A percentile compares a stretch with the other conserved stretches of the same genome.
These are phyloP conservation scores for Rhodotorula sp. DNA, from an alignment of 1,284 basidiomycete species.

Conservation along the genomic window DNA sequence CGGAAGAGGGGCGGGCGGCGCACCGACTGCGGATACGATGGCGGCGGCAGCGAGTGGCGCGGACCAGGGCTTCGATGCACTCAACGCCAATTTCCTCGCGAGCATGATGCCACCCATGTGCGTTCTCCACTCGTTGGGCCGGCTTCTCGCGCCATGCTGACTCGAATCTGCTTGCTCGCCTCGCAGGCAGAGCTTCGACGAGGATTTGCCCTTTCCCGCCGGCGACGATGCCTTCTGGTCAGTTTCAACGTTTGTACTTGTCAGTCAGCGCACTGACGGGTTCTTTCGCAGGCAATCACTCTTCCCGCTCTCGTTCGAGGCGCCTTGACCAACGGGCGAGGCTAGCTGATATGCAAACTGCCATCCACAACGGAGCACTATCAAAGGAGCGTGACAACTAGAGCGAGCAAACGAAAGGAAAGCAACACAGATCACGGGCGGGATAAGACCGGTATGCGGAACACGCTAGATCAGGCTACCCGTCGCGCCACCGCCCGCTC, in stretches of 20 bases:
- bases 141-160: too few relatives aligned
- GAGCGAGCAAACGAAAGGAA: too few relatives aligned
- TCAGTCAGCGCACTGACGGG: neutral
- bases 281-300: slow-evolving; percentile 6
- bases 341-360: too few relatives aligned
- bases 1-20: neutral
- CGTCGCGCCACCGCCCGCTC: neutral
- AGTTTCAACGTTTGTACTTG: neutral
- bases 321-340: neutral
- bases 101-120: neutral
- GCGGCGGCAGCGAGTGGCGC: neutral
- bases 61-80: neutral
- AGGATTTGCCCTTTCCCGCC: slow-evolving; percentile 9
- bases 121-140: neutral
- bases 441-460: too few relatives aligned
- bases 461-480: slow-evolving; percentile 3
- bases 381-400: too few relatives aligned
- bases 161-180: neutral
- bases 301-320: slow-evolving; percentile 7
- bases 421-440: too few relatives aligned
- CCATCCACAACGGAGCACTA: too few relatives aligned
- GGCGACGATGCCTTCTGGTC: slow-evolving; percentile 14
- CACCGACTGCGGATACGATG: neutral
- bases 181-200: slow-evolving; percentile 3
- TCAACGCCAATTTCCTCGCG: neutral